phyloP scores from a whole-genome alignment of 805 yeast genomes.

The Wickerhamiella shivajii region DNA sequence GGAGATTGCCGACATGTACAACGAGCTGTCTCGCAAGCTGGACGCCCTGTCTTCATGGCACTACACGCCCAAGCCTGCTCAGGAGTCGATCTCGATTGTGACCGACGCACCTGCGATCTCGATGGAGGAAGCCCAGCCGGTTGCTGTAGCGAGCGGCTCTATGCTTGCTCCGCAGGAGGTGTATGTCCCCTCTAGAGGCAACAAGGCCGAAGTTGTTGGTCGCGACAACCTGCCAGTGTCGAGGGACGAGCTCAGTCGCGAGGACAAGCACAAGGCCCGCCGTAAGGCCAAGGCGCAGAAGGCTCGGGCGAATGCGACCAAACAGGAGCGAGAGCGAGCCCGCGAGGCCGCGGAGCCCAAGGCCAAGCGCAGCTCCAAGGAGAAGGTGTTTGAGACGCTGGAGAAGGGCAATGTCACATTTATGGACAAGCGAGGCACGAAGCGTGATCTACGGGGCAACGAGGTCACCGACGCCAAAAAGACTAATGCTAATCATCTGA shows the following conservation, averaged over 20 bases:
- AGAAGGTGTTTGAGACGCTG: conserved; percentile 48
- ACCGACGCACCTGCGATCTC: conserved; percentile 68
- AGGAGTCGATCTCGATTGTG: conserved; percentile 64
- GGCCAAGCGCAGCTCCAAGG: conserved; percentile 12
- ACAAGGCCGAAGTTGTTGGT: conserved; percentile 43
- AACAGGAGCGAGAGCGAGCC: conserved; percentile 25
- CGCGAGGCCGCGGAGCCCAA: conserved; percentile 33
- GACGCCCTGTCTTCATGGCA: conserved; percentile 92
- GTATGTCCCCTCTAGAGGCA: conserved; percentile 32
- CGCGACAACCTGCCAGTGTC: conserved; percentile 70
- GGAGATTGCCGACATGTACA: conserved; percentile 57
- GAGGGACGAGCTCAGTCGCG: conserved; percentile 67
- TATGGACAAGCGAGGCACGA: conserved; percentile 61
- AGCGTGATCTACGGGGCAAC: conserved; percentile 59
- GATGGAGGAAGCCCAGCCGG: conserved; percentile 96
- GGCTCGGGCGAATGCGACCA: conserved; percentile 30
- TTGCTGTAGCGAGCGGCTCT: conserved; percentile 55
- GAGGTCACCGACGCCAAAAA: conserved; percentile 32
- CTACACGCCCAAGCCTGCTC: conserved; percentile 80
- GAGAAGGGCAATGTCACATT: conserved; percentile 66
- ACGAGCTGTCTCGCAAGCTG: conserved; percentile 48
- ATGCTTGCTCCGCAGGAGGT: conserved; percentile 93
- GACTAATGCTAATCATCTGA: conserved; percentile 18
- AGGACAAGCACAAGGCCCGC: conserved; percentile 75
- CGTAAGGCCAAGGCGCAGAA: conserved; percentile 74